phyloP scores from a whole-genome alignment of 805 yeast species.

The Pichia manshurica region DNA sequence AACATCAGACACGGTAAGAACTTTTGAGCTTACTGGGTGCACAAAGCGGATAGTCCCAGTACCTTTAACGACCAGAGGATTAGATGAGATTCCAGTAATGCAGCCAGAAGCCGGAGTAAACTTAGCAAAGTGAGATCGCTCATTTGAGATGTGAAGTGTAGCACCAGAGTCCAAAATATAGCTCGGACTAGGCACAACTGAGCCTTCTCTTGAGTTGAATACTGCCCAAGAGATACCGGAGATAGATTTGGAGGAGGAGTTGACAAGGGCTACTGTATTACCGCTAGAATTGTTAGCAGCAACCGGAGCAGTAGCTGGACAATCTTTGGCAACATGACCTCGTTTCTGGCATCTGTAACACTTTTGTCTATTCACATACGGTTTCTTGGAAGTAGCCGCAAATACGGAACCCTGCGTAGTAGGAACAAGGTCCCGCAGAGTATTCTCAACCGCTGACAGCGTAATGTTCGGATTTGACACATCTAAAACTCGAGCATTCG shows the following conservation, averaged over 20 bases:
- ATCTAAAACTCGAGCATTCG: conserved; percentile 1
- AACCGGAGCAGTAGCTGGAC: not conserved
- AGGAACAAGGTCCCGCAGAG: not conserved
- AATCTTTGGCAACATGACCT: not conserved
- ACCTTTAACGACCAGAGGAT: conserved; percentile 1
- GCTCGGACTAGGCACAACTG: not conserved
- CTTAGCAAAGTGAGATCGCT: not conserved
- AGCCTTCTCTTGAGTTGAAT: not conserved
- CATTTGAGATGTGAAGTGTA: not conserved
- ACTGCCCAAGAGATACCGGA: conserved; percentile 1
- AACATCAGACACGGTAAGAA: conserved; percentile 1
- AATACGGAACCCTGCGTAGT: not conserved
- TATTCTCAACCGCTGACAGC: not conserved
- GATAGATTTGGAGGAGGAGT: too few relatives aligned
- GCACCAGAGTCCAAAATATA: conserved; percentile 2
- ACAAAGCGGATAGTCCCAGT: conserved; percentile 1
- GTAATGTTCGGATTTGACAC: conserved; percentile 1
- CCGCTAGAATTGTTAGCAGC: not conserved
- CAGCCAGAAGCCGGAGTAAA: not conserved
- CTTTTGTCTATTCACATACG: not conserved
- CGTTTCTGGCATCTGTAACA: not conserved
- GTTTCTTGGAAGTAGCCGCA: not conserved
- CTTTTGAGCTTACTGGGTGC: not conserved
- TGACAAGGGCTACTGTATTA: too few relatives aligned
- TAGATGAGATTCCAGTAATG: not conserved